A percentile compares a stretch with the other conserved stretches of the same genome.
phyloP scores from a whole-genome alignment of 2,329 filamentous ascomycete genomes.

The Penicillium sp. region DNA sequence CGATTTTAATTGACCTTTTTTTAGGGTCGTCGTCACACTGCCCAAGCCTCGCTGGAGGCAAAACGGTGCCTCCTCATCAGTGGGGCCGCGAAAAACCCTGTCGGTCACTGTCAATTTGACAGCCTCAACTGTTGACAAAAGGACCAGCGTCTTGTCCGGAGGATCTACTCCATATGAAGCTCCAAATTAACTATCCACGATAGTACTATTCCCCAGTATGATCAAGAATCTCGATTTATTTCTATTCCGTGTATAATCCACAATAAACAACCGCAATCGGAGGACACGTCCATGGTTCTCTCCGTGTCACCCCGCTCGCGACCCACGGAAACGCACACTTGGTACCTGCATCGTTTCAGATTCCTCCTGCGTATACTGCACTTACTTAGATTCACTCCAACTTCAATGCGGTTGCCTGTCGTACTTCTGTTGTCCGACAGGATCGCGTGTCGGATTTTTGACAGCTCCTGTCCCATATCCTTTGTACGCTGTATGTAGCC shows the following conservation, averaged over 20 bases:
- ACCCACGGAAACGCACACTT: constrained; percentile 9
- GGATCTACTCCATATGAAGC: too few species aligned
- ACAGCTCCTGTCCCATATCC: not conserved
- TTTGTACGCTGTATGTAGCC: not conserved
- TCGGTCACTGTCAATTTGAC: not conserved
- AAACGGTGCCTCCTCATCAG: constrained; percentile 9
- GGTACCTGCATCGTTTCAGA: constrained; percentile 14
- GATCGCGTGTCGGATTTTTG: too few species aligned
- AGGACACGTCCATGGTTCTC: constrained; percentile 17
- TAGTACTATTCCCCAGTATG: not conserved
- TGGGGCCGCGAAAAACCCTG: constrained; percentile 12
- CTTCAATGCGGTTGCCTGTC: not conserved
- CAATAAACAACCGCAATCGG: constrained; percentile 25
- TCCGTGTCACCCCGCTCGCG: constrained; percentile 9
- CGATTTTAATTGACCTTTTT: constrained; percentile 5
- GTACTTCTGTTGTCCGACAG: not conserved
- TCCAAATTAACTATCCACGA: too few species aligned
- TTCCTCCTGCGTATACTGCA: not conserved
- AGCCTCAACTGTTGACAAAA: too few species aligned
- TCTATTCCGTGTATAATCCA: too few species aligned
- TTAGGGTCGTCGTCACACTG: constrained; percentile 7
- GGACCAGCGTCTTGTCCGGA: not conserved
- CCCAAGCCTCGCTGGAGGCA: constrained; percentile 3
- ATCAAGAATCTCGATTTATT: not conserved
- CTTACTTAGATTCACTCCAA: not conserved